Evolutionary conservation across 495 filamentous ascomycete genomes (phyloP), one percentile per base, ranked within the genome.

Genomic region (Aspergillus bertholletiae): DNA sequence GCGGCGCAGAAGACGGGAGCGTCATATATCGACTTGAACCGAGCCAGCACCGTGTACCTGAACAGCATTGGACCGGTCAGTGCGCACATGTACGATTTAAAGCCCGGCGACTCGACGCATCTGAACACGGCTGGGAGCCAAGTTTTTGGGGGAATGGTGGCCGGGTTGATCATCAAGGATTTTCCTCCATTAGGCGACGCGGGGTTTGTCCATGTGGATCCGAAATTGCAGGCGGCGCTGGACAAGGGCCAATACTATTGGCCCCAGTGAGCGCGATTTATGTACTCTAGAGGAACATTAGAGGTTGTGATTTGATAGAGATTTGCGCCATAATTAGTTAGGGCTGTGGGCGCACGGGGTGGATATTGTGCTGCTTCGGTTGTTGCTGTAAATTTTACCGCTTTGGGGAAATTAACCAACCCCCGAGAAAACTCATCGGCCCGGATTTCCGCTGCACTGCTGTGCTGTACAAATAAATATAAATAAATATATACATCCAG

Each of bases 131-230:
- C 56, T 28, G 78, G 77, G 0, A 65, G 59, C 7, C 48, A 70
- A 3, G 70, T 81, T 9, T 81, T 81, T 61, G 78, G 77, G 0
- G 69, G 70, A 2, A 67, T 81, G 55, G 67, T 80, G 37, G 71
- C 68, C 0, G 62, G 68, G 49, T 56, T 82, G 46, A 62, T 80
- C 44, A 47, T 57, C 1, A 22, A 21, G n/a, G 20, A 22, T 3
- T 55, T 53, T 13, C 55, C 64, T 0, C 41, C 49, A 15, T 37
- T 77, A 49, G 50, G 55, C 17, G n/a, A 28, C 8, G 47, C 55
- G 18, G 59, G 57, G 35, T 74, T 58, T 47, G 51, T 73, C 18
- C 49, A 18, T 1, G 55, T 65, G 26, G 68, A 73, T 45, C 30
- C 58, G 43, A 65, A 53, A 11, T 46, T 78, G 32, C 64, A 60